Percentiles rank a stretch among this genome's conserved stretches.
These are phyloP conservation scores for Reutealis trisperma DNA, from an alignment of 345 rosid species.

Conservation along the genomic window DNA sequence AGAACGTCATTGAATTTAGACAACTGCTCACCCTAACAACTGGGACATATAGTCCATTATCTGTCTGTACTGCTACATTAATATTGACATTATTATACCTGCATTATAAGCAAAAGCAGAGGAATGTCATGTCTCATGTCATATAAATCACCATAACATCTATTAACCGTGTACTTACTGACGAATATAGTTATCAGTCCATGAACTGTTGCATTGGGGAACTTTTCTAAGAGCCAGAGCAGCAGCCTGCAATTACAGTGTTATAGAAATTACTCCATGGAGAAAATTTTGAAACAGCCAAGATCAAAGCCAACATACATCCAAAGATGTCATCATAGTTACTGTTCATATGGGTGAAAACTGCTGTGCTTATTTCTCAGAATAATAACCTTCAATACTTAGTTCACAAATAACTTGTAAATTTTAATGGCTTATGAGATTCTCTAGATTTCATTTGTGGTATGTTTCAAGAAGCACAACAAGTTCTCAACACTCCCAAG, in stretches of 20 bases:
- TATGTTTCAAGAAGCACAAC: not conserved
- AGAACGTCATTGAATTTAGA: not conserved
- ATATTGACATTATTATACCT: conserved; percentile 88
- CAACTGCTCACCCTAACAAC: conserved; percentile 71
- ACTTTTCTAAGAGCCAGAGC: conserved; percentile 90
- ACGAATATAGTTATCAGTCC: conserved; percentile 91
- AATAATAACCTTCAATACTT: not conserved
- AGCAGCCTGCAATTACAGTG: conserved; percentile 66
- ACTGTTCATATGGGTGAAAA: not conserved
- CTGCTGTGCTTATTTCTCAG: not conserved
- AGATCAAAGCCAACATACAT: not conserved
- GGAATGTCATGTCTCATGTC: conserved; percentile 8
- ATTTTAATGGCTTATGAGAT: not conserved
- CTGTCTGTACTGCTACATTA: conserved; percentile 95
- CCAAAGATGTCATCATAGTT: not conserved
- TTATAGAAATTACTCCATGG: not conserved
- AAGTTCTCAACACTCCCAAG: not conserved
- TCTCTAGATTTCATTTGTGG: not conserved
- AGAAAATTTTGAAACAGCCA: not conserved
- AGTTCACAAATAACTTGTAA: not conserved
- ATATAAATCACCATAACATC: not conserved
- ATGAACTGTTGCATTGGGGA: conserved; percentile 98
- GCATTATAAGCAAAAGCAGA: conserved; percentile 18
- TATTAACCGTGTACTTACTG: conserved; percentile 58
- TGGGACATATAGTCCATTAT: conserved; percentile 92